phyloP scores from a whole-genome alignment of 768 basidiomycete genomes.

The Antrodiella citrinella region DNA sequence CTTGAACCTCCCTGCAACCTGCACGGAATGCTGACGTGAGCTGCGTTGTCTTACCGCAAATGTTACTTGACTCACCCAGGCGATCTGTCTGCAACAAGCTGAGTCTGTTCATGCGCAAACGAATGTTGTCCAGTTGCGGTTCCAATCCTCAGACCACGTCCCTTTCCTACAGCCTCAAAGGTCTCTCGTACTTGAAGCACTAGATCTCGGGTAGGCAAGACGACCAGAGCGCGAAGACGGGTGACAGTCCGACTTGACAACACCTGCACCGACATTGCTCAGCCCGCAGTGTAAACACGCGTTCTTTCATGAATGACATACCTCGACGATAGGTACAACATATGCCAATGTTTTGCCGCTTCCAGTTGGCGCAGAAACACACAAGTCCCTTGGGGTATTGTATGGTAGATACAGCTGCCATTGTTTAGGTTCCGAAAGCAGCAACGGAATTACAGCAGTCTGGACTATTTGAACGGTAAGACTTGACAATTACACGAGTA shows the following conservation, averaged over 20 bases:
- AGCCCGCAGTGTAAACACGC: background rate
- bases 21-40: conserved; percentile 3
- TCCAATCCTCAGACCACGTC: conserved; percentile 79
- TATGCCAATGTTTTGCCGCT: conserved; percentile 99
- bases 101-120: conserved; percentile 84
- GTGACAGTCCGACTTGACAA: conserved; percentile 71
- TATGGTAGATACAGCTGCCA: conserved; percentile 57
- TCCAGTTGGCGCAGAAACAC: conserved; percentile 94
- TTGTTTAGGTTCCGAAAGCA: conserved; percentile 40
- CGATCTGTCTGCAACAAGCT: conserved; percentile 58
- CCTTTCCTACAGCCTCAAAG: conserved; percentile 77
- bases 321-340: conserved; percentile 87
- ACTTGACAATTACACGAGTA: background rate
- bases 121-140: conserved; percentile 91
- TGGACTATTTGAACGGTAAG: conserved; percentile 61
- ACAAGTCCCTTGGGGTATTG: conserved; percentile 67
- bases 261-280: conserved; percentile 27
- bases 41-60: background rate
- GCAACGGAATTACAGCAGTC: conserved; percentile 76
- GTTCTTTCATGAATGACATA: conserved; percentile 15
- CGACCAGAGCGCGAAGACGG: conserved; percentile 77
- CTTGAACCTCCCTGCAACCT: conserved; percentile 82
- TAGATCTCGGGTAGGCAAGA: conserved; percentile 90
- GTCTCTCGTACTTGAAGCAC: conserved; percentile 90
- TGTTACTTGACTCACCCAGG: conserved; percentile 33